Evolutionary conservation across 768 basidiomycete species (phyloP).

Genomic region (Kwoniella sp.): DNA sequence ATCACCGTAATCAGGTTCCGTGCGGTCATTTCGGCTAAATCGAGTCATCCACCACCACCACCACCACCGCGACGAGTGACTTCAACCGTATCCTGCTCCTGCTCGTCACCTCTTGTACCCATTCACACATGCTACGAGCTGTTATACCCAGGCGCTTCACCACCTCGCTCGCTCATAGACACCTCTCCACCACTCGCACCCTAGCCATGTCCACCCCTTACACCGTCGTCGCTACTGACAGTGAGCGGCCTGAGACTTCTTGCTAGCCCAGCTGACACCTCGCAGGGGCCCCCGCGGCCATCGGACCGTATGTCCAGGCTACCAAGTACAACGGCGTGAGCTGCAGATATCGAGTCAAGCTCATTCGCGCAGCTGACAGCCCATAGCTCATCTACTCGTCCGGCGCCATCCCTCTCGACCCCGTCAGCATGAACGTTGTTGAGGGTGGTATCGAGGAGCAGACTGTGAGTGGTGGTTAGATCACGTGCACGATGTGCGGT

Average conservation of each 20-base stretch:
- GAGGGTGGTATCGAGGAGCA: constrained; percentile 72
- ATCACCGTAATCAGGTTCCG: no score
- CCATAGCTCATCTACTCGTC: constrained; percentile 70
- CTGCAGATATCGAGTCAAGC: not conserved
- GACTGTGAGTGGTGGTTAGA: constrained; percentile 53
- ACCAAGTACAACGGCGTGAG: constrained; percentile 67
- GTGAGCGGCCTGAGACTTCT: constrained; percentile 22
- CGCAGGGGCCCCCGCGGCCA: constrained; percentile 50
- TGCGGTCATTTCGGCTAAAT: not conserved
- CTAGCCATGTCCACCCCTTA: constrained; percentile 41
- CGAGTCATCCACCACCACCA: not conserved
- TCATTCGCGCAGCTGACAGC: not conserved
- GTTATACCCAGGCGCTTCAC: no score
- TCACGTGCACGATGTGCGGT: not conserved
- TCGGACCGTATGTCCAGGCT: constrained; percentile 64
- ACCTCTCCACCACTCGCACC: not conserved
- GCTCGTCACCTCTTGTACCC: no score
- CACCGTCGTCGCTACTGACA: constrained; percentile 45
- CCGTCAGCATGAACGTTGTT: constrained; percentile 66
- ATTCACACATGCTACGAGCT: not conserved
- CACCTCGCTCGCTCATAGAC: no score
- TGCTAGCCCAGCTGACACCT: not conserved
- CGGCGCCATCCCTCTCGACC: constrained; percentile 80
- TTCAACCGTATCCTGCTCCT: no score
- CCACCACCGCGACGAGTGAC: not conserved